A percentile compares a stretch with the other conserved stretches of the same genome.
phyloP scores from a whole-genome alignment of 768 basidiomycete species.

The Agaricus subrufescens region DNA sequence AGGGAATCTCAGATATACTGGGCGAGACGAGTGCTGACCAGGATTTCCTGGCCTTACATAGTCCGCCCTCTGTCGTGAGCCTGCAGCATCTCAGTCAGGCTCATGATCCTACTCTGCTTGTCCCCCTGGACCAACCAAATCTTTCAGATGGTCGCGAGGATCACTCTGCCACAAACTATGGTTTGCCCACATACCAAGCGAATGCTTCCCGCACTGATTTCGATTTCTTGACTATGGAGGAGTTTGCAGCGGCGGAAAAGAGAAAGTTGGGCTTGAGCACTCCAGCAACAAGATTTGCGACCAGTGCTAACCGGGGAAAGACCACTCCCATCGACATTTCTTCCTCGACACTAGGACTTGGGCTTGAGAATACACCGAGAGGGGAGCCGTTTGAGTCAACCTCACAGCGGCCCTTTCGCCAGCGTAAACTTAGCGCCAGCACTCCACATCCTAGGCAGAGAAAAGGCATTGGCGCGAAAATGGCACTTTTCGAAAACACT shows the following conservation, averaged over 20 bases:
- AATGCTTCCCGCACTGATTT: constrained; percentile 54
- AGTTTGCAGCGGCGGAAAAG: constrained; percentile 70
- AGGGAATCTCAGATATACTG: constrained; percentile 19
- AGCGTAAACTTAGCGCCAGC: constrained; percentile 86
- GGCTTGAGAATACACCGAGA: constrained; percentile 9
- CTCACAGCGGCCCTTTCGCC: constrained; percentile 43
- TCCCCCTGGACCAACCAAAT: constrained; percentile 15
- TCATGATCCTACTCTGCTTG: constrained; percentile 48
- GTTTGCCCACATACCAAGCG: constrained; percentile 68
- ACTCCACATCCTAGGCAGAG: constrained; percentile 62
- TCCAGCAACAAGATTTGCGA: constrained; percentile 35
- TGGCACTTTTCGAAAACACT: constrained; percentile 82
- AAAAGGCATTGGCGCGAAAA: constrained; percentile 69
- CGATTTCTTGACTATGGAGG: constrained; percentile 74
- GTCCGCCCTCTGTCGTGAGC: constrained; percentile 24
- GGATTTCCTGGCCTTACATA: constrained; percentile 16
- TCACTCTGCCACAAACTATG: constrained; percentile 32
- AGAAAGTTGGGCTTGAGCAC: constrained; percentile 53
- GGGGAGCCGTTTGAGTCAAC: constrained; percentile 17
- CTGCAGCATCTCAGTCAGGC: constrained; percentile 34
- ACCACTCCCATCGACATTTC: constrained; percentile 8
- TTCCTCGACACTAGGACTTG: constrained; percentile 8
- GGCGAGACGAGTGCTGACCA: constrained; percentile 19
- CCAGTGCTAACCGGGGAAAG: constrained; percentile 18
- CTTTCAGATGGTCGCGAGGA: constrained; percentile 19